Percentiles rank a stretch among this genome's conserved stretches.
phyloP scores from a whole-genome alignment of 768 basidiomycete species.

The Amanita muscaria region DNA sequence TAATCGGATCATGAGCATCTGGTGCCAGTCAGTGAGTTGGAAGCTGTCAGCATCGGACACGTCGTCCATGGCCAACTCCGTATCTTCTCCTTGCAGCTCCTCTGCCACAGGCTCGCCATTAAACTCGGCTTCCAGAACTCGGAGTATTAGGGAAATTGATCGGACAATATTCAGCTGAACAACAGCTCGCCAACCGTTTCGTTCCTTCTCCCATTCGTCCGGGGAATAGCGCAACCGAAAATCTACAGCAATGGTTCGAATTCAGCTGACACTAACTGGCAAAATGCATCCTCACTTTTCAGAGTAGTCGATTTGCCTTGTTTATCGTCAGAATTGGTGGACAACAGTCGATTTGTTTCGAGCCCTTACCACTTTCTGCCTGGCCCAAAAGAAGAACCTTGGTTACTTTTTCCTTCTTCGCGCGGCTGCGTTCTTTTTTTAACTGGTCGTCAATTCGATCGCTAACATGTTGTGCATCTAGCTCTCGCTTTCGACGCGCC shows the following conservation, averaged over 20 bases:
- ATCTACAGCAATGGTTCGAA: slow-evolving; percentile 30
- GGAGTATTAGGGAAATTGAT: slow-evolving; percentile 58
- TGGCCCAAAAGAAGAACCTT: slow-evolving; percentile 59
- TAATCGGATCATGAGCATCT: slow-evolving; percentile 49
- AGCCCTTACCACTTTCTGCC: slow-evolving; percentile 50
- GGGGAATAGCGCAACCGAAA: slow-evolving; percentile 64
- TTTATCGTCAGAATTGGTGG: slow-evolving; percentile 2
- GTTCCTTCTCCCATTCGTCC: slow-evolving; percentile 57
- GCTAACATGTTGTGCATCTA: slow-evolving; percentile 37
- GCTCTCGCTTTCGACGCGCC: slow-evolving; percentile 36
- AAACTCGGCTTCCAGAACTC: slow-evolving; percentile 48
- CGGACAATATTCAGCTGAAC: slow-evolving; percentile 76
- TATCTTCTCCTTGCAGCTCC: slow-evolving; percentile 1
- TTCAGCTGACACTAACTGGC: slow-evolving; percentile 1
- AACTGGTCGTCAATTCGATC: slow-evolving; percentile 57
- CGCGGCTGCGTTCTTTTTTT: slow-evolving; percentile 33
- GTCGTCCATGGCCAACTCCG: slow-evolving; percentile 17
- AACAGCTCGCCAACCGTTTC: slow-evolving; percentile 66
- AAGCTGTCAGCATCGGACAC: slow-evolving; percentile 27
- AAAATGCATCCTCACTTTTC: slow-evolving; percentile 41
- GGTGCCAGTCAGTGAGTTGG: slow-evolving; percentile 44
- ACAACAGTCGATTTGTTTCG: slow-evolving; percentile 1
- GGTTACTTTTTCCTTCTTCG: slow-evolving; percentile 39
- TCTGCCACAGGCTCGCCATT: slow-evolving; percentile 22
- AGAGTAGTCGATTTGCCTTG: slow-evolving; percentile 64